phyloP scores from a whole-genome alignment of 306 rosid species.

The Castanopsis chinensis region DNA sequence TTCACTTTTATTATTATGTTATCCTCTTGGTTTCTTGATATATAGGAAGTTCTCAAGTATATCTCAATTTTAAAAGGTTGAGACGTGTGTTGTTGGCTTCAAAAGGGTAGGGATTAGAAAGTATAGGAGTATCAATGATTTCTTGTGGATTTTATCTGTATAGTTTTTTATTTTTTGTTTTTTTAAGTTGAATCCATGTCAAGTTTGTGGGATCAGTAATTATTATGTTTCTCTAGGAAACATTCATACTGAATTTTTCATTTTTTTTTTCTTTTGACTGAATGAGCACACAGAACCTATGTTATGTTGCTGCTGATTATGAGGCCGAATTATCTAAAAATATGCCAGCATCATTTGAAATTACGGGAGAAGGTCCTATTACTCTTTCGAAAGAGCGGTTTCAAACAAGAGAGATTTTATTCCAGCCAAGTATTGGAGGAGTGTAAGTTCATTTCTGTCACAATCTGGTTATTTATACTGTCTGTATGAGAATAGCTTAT shows the following conservation, averaged over 20 bases:
- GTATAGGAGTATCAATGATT: not conserved
- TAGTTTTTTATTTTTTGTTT: not conserved
- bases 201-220: constrained; percentile 4
- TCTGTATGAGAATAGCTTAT: too few species aligned
- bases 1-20: not conserved
- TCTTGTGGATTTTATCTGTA: not conserved
- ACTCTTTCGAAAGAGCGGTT: constrained; percentile 85
- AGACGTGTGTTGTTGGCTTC: not conserved
- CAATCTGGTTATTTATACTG: too few species aligned
- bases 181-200: not conserved
- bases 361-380: constrained; percentile 66
- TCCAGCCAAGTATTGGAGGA: constrained; percentile 80
- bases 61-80: not conserved
- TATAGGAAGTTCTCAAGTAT: not conserved
- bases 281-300: constrained; percentile 55
- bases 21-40: not conserved
- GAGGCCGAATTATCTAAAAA: constrained; percentile 74
- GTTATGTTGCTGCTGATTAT: constrained; percentile 85
- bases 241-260: constrained; percentile 19
- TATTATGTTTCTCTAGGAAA: constrained; percentile 5
- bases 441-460: constrained; percentile 48
- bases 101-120: not conserved
- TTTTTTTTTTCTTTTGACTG: constrained; percentile 26
- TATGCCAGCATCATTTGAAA: constrained; percentile 65
- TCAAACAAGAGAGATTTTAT: constrained; percentile 84